Conservation (phyloP, 2,329 filamentous ascomycete genomes). For the Claviceps sorghi region DNA sequence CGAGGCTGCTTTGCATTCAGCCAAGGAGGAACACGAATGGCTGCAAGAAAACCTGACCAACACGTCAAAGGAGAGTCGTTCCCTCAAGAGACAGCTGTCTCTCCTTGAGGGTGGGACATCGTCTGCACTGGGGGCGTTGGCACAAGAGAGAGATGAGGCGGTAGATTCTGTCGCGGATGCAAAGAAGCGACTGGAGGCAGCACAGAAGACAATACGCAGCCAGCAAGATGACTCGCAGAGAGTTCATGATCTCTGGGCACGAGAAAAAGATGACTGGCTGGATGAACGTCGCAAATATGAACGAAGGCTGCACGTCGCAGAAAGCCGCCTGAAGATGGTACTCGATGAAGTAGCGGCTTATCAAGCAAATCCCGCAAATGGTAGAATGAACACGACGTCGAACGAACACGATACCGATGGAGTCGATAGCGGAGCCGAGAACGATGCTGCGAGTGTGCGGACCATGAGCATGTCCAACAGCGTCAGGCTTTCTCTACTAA, state of each 20-base stretch:
- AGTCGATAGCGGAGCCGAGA: slow-evolving; percentile 48
- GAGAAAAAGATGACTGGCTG: slow-evolving; percentile 74
- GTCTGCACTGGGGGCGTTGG: slow-evolving; percentile 69
- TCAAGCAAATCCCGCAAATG: slow-evolving; percentile 39
- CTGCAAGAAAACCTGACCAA: slow-evolving; percentile 47
- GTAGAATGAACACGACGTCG: slow-evolving; percentile 19
- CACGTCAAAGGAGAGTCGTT: slow-evolving; percentile 61
- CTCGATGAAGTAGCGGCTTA: slow-evolving; percentile 72
- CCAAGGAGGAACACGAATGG: slow-evolving; percentile 59
- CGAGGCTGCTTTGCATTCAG: slow-evolving; percentile 57
- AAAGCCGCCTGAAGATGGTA: slow-evolving; percentile 68
- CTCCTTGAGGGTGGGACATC: slow-evolving; percentile 78
- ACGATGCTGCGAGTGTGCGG: slow-evolving; percentile 54
- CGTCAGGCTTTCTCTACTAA: slow-evolving; percentile 59
- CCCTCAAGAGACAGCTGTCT: slow-evolving; percentile 71
- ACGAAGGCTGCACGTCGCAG: slow-evolving; percentile 76
- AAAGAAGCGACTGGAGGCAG: slow-evolving; percentile 59
- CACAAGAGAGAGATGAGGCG: slow-evolving; percentile 73
- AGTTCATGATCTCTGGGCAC: slow-evolving; percentile 66
- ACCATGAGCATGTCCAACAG: slow-evolving; percentile 61
- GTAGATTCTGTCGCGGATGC: slow-evolving; percentile 58
- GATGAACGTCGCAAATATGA: slow-evolving; percentile 71
- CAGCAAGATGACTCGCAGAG: slow-evolving; percentile 75
- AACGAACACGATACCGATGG: slow-evolving; percentile 38
- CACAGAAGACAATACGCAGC: slow-evolving; percentile 60